Evolutionary conservation across 2,329 filamentous ascomycete genomes (phyloP).

Genomic region (Diaporthe helianthi): DNA sequence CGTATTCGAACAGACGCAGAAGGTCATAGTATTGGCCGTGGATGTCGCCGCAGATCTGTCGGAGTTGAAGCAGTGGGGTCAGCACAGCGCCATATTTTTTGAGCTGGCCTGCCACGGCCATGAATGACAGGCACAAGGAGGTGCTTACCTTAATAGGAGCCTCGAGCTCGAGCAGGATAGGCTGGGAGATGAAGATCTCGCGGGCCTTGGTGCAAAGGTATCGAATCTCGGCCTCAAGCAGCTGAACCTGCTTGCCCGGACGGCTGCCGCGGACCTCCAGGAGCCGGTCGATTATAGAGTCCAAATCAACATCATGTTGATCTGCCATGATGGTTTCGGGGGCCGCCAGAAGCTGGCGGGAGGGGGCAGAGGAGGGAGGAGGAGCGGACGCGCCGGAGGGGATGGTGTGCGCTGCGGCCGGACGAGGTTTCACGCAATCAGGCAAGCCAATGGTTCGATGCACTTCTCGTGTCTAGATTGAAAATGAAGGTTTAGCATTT

Average conservation of each 20-base stretch:
- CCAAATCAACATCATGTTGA: constrained; percentile 91
- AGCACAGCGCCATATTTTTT: constrained; percentile 22
- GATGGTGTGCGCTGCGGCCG: constrained; percentile 35
- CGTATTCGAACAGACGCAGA: constrained; percentile 95
- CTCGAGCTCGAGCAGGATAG: constrained; percentile 95
- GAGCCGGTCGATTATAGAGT: constrained; percentile 98
- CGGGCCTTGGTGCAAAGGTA: constrained; percentile 98
- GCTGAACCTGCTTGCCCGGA: constrained; percentile 97
- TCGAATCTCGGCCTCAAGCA: constrained; percentile 94
- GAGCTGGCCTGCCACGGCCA: constrained; percentile 24
- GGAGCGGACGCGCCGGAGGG: constrained; percentile 35
- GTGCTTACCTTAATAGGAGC: constrained; percentile 93
- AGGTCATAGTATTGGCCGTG: constrained; percentile 99
- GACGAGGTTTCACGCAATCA: constrained; percentile 36
- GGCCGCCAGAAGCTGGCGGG: constrained; percentile 44
- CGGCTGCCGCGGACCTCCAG: constrained; percentile 97
- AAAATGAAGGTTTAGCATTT: constrained; percentile 10
- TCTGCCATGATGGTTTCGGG: constrained; percentile 61
- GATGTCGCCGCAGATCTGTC: constrained; percentile 97
- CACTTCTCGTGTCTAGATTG: constrained; percentile 33
- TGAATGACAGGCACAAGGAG: not conserved
- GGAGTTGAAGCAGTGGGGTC: constrained; percentile 27
- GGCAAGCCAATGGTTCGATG: constrained; percentile 34
- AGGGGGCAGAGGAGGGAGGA: constrained; percentile 34
- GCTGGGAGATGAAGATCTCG: constrained; percentile 99